Evolutionary conservation across 164 flowering plant genomes (phyloP).

Genomic region (Sedum album): DNA sequence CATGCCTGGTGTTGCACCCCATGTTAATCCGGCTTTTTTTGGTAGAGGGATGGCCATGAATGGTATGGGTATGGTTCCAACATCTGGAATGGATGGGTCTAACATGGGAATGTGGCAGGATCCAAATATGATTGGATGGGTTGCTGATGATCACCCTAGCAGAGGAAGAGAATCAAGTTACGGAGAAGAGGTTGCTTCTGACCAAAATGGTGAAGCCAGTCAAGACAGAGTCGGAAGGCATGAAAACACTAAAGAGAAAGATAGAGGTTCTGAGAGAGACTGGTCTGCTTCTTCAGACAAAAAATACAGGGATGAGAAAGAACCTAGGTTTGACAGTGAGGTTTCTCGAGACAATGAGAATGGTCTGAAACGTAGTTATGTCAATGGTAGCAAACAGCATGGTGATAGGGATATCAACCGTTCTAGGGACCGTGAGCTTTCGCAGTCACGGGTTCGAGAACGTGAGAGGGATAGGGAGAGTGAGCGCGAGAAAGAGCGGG

Average conservation of each 20-base stretch:
- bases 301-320: conserved; percentile 69
- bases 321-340: conserved; percentile 44
- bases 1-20: too few relatives aligned
- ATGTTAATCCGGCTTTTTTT: conserved; percentile 75
- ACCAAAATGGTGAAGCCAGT: too few relatives aligned
- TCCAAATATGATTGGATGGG: conserved; percentile 74
- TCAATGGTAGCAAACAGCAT: conserved; percentile 54
- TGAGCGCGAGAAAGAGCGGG: too few relatives aligned
- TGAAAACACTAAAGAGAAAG: conserved; percentile 44
- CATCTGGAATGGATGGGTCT: too few relatives aligned
- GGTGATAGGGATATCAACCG: conserved; percentile 60
- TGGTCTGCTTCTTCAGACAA: too few relatives aligned
- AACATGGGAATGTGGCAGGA: too few relatives aligned
- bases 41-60: conserved; percentile 54
- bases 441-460: conserved; percentile 29
- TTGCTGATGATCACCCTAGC: conserved; percentile 43
- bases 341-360: too few relatives aligned
- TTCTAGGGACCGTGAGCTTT: conserved; percentile 45
- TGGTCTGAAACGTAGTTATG: conserved; percentile 47
- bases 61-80: too few relatives aligned
- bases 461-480: conserved; percentile 27
- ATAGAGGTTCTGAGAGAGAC: too few relatives aligned
- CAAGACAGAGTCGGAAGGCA: conserved; percentile 49
- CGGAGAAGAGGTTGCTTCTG: too few relatives aligned
- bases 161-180: too few relatives aligned